Conservation (phyloP, 202 grass and related monocot species). For the Carex sylvatica region DNA sequence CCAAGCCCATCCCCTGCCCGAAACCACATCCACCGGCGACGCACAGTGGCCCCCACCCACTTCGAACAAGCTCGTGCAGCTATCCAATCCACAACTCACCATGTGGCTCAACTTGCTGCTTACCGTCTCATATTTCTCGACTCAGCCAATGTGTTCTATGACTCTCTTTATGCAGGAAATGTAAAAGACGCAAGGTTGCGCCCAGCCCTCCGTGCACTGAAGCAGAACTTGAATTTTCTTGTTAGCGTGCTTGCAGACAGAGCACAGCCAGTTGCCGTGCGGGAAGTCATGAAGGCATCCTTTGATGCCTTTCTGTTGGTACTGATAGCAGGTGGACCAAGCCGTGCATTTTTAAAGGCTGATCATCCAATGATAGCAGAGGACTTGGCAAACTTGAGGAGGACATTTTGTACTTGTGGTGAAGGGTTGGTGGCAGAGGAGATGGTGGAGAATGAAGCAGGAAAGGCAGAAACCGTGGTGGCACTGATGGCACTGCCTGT, state of each 20-base stretch:
- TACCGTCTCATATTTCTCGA: slow-evolving; percentile 69
- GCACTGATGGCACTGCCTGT: slow-evolving; percentile 51
- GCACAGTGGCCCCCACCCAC: slow-evolving; percentile 30
- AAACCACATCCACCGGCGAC: slow-evolving; percentile 8
- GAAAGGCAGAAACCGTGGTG: slow-evolving; percentile 40
- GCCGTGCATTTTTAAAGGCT: slow-evolving; percentile 31
- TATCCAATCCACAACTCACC: slow-evolving; percentile 42
- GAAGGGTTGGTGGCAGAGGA: slow-evolving; percentile 46
- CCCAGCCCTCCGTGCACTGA: slow-evolving; percentile 36
- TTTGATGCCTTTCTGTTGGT: slow-evolving; percentile 50
- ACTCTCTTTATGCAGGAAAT: slow-evolving; percentile 44
- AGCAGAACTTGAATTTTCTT: slow-evolving; percentile 51
- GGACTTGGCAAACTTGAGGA: slow-evolving; percentile 52
- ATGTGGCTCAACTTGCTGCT: slow-evolving; percentile 52
- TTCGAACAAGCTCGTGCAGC: slow-evolving; percentile 51
- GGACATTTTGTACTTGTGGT: slow-evolving; percentile 38
- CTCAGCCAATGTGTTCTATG: slow-evolving; percentile 38
- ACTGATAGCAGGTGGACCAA: slow-evolving; percentile 49
- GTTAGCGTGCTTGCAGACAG: slow-evolving; percentile 39
- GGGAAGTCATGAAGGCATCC: slow-evolving; percentile 49
- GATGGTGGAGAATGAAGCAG: slow-evolving; percentile 38
- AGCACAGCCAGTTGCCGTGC: slow-evolving; percentile 36
- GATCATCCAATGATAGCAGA: slow-evolving; percentile 35
- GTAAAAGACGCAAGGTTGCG: slow-evolving; percentile 29
- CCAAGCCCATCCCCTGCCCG: slow-evolving; percentile 31